Evolutionary conservation across 768 basidiomycete species (phyloP).

Genomic region (Sistotremastrum suecicum): DNA sequence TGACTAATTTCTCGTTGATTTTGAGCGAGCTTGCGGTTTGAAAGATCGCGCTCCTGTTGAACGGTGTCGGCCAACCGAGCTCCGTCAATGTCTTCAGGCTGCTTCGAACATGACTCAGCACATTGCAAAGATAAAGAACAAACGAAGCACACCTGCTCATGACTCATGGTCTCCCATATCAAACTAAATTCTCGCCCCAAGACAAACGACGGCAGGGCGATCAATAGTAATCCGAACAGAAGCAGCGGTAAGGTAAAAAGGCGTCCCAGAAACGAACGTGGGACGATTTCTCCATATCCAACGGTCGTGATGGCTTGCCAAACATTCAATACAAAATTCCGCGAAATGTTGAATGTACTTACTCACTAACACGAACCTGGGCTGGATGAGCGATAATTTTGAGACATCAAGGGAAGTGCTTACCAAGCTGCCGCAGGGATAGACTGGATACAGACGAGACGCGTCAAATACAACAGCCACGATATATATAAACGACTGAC

Average conservation of each 20-base stretch:
- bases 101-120: conserved; percentile 1
- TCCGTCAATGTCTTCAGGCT: background rate
- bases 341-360: background rate
- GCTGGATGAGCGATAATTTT: background rate
- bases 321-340: background rate
- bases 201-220: conserved; percentile 85
- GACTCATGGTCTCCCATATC: conserved; percentile 76
- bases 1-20: conserved; percentile 52
- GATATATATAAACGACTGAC: conserved; percentile 22
- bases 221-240: conserved; percentile 74
- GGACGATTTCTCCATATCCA: conserved; percentile 87
- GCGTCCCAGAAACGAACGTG: conserved; percentile 76
- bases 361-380: background rate
- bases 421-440: conserved; percentile 73
- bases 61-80: conserved; percentile 3
- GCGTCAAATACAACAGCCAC: background rate
- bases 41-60: conserved; percentile 26
- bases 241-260: conserved; percentile 77
- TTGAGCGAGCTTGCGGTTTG: conserved; percentile 46
- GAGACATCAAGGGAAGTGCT: conserved; percentile 15
- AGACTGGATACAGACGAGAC: conserved; percentile 20
- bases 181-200: conserved; percentile 83
- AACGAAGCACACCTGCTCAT: conserved; percentile 23
- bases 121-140: background rate
- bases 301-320: conserved; percentile 69